Evolutionary conservation across 2,329 filamentous ascomycete genomes (phyloP).

Genomic region (Aspergillus sp.): DNA sequence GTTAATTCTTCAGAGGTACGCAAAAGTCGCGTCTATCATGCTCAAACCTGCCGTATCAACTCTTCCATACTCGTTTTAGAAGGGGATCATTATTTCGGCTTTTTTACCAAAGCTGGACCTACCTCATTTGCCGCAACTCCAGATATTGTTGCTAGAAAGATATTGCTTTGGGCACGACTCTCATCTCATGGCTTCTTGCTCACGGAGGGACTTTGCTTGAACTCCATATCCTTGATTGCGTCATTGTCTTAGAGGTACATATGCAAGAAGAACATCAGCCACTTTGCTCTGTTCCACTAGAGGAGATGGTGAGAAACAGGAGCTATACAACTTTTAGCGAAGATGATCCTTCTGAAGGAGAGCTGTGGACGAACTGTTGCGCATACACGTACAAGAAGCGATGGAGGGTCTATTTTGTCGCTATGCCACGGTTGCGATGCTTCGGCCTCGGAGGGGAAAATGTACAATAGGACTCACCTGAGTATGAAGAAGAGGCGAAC

Average conservation of each 20-base stretch:
- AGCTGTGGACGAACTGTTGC: background rate
- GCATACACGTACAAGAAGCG: constrained; percentile 16
- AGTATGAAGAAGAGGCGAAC: background rate
- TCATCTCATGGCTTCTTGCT: constrained; percentile 54
- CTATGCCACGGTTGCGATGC: background rate
- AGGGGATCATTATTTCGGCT: constrained; percentile 45
- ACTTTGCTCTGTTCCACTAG: background rate
- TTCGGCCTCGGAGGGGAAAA: background rate
- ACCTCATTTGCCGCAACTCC: constrained; percentile 45
- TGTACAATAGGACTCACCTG: background rate
- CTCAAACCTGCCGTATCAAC: background rate
- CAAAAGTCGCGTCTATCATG: constrained; percentile 2
- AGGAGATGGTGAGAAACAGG: background rate
- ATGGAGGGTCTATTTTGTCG: constrained; percentile 19
- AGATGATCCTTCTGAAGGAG: background rate
- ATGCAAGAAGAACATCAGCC: background rate
- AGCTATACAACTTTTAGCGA: background rate
- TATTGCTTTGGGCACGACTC: constrained; percentile 52
- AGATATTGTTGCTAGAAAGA: constrained; percentile 45
- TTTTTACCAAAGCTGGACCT: constrained; percentile 47
- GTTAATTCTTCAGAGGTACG: background rate
- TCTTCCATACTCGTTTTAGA: constrained; percentile 46
- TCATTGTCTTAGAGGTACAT: constrained; percentile 30
- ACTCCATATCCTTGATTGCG: constrained; percentile 51
- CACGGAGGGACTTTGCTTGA: constrained; percentile 46